Percentiles rank a stretch among this genome's conserved stretches.
Evolutionary conservation across 257 asterid species (phyloP).

Genomic region (Solanum medicagineum): DNA sequence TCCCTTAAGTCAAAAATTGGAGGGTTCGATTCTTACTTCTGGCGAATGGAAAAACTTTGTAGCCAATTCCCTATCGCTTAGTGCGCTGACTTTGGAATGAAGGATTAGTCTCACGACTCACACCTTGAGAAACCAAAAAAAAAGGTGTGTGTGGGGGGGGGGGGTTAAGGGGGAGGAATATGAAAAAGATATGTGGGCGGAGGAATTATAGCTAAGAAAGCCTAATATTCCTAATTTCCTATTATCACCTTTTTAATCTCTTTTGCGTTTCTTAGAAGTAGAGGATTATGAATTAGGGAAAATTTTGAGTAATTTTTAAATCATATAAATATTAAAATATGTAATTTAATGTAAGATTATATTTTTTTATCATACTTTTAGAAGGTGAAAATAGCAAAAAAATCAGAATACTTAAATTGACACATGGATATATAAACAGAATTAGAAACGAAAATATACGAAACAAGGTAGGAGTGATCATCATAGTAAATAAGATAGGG

Average conservation of each 20-base stretch:
- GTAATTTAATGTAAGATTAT: not conserved
- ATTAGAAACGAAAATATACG: not conserved
- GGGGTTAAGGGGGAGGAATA: not conserved
- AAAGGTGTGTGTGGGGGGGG: rapidly evolving
- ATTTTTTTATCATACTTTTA: not conserved
- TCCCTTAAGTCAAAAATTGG: too few species aligned
- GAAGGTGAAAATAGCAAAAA: rapidly evolving
- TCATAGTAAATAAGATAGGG: too few species aligned
- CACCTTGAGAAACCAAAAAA: too few species aligned
- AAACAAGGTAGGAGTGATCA: not conserved
- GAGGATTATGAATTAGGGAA: not conserved
- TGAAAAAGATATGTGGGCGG: not conserved
- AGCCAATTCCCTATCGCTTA: too few species aligned
- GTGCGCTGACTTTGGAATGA: rapidly evolving
- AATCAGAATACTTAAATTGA: not conserved
- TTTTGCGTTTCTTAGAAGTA: not conserved
- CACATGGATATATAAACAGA: not conserved
- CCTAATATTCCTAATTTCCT: not conserved
- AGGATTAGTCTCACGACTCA: too few species aligned
- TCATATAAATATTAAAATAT: not conserved
- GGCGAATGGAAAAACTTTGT: too few species aligned
- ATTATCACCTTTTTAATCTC: not conserved
- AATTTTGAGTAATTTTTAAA: not conserved
- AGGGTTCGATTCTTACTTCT: too few species aligned
- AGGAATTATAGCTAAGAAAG: not conserved